Base-by-base conservation (phyloP, 2,329 filamentous ascomycete species). In the Leptographium galeiforme region DNA sequence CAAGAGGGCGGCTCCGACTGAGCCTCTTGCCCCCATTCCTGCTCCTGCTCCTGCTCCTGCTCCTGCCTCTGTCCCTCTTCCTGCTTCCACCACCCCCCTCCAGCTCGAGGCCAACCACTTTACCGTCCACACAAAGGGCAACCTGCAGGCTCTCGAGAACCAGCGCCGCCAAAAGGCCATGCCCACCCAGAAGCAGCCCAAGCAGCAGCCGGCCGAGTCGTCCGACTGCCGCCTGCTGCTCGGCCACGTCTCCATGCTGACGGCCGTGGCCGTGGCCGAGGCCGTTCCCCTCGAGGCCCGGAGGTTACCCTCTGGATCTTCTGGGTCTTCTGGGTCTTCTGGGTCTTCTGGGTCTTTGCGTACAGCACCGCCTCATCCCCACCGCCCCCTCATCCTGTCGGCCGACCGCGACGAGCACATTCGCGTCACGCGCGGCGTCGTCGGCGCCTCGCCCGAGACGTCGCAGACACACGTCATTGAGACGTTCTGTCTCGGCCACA, bases 211-310 rank as follows among this genome's bases (percentile, higher is more conserved):
- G n/a, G n/a, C 16, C 8, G 57, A 61, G 4, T 59, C 61, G 14
- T 67, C 68, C 55, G 53, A 61, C 44, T 56, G 51, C 54, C 58
- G 32, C 47, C 73, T 95, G 1, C 73, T 96, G 8, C 79, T 98
- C 0, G 93, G 93, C 13, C 93, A 98, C 68, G 93, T 98, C 14
- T 96, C 91, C 1, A 87, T 97, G 80, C 79, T 98, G 50, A 96
- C 90, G 1, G 84, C 88, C 62, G 66, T 96, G 51, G 67, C 73
- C 2, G 72, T 81, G 44, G 75, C 74, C 7, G 73, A 63, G 64
- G 73, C 59, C 57, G 70, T 60, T 56, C 66, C 60, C 30, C 14
- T n/a, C 7, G 41, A 19, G n/a, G 16, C 46, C 4, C 13, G 46
- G n/a, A n/a, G n/a, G n/a, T n/a, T n/a, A n/a, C n/a, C n/a, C n/a